phyloP scores from a whole-genome alignment of 257 asterid species.

The Capsicum chinense region DNA sequence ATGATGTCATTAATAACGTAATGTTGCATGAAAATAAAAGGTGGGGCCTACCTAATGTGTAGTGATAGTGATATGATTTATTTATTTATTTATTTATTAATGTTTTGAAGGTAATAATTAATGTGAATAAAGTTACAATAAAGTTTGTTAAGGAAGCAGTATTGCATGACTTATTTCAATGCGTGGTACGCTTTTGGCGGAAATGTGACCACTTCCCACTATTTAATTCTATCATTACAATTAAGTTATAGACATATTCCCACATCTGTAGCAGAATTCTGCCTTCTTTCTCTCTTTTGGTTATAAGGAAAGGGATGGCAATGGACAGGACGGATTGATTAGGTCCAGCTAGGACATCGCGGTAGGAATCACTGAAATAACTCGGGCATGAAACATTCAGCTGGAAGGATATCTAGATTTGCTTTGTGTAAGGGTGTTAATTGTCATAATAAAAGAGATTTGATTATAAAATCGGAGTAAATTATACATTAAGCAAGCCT shows the following conservation, averaged over 20 bases:
- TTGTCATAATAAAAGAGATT: no score
- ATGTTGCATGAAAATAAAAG: background rate
- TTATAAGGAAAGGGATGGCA: background rate
- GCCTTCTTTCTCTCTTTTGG: background rate
- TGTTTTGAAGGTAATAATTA: background rate
- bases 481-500: no score
- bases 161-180: conserved; percentile 14
- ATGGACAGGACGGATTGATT: background rate
- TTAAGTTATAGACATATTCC: background rate
- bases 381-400: background rate
- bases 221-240: background rate
- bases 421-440: no score
- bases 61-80: background rate
- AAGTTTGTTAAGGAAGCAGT: conserved; percentile 1
- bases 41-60: background rate
- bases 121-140: background rate
- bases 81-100: no score
- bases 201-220: background rate
- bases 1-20: background rate
- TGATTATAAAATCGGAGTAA: no score
- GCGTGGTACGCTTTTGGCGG: background rate
- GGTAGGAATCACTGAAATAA: background rate
- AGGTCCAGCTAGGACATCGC: background rate
- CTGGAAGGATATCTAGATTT: background rate
- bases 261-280: background rate